Evolutionary conservation across 257 asterid species (phyloP).

Genomic region (Scutellaria barbata): DNA sequence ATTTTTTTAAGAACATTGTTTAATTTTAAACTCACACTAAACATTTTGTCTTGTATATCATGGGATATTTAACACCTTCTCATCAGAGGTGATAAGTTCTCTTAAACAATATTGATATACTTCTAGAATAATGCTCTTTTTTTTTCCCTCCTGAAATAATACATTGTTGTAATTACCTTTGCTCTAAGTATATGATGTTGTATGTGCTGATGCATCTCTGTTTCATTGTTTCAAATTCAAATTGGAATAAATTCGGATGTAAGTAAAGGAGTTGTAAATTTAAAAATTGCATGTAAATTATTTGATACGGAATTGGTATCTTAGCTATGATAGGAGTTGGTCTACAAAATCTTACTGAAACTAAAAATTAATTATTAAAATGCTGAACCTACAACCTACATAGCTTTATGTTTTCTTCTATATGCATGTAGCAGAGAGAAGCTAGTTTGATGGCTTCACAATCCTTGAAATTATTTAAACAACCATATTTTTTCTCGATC

Average conservation of each 20-base stretch:
- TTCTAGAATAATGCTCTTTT: neutral
- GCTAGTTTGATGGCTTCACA: neutral
- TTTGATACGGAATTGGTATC: neutral
- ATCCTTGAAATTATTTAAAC: slow-evolving; percentile 2
- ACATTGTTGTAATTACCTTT: neutral
- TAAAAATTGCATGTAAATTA: neutral
- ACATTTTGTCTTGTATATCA: neutral
- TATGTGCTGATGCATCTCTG: slow-evolving; percentile 8
- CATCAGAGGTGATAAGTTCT: neutral
- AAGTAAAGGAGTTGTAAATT: neutral
- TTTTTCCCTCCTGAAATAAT: slow-evolving; percentile 6
- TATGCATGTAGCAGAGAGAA: neutral
- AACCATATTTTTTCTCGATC: neutral
- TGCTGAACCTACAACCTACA: neutral
- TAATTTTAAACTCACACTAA: neutral
- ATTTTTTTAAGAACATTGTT: neutral
- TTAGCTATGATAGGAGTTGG: neutral
- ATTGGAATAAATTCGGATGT: neutral
- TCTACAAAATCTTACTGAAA: neutral
- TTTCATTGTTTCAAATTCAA: neutral
- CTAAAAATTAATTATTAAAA: neutral
- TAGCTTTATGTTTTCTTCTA: slow-evolving; percentile 5
- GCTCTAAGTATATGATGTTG: neutral
- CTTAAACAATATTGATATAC: neutral
- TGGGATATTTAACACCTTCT: neutral